Base-by-base conservation (phyloP, 345 rosid genomes). In the Nephelium lappaceum region DNA sequence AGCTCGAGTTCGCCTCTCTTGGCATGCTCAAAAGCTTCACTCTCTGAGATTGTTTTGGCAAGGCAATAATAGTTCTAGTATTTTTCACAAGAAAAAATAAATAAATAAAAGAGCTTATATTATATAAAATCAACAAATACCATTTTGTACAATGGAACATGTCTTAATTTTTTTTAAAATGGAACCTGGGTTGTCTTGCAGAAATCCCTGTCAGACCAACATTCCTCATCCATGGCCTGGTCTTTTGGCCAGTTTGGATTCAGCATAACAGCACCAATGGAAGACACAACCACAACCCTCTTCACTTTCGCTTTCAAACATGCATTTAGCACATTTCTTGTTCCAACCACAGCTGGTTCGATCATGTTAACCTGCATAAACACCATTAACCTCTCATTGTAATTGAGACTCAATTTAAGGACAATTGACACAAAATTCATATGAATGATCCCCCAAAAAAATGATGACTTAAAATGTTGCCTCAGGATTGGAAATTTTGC, bases 201-300 rank as follows among this genome's bases (percentile, higher is more conserved):
- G 53, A 11, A 72, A 39, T 84, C 87, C 69, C 11, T 11, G 79
- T 88, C 83, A 27, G 89, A 86, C 90, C 89, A 85, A 71, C 83
- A 84, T 15, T 74, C 47, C 67, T 90, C 88, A 42, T 88, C 77
- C 75, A 80, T 80, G 36, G 73, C 76, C 47, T 80, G 76, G 75
- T 66, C 83, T 74, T 74, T 73, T 7, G 88, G 87, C 90, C 89
- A 88, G 24, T 61, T 64, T 21, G 86, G 90, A 16, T 85, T 81
- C 58, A 63, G 43, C 25, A 65, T 24, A 71, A 88, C 83, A 5
- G 89, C 91, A 41, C 80, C 85, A 5, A 72, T 58, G 25, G 91
- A 90, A 15, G 87, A 87, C 19, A 87, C 90, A 49, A 85, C 81
- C 38, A 90, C 89, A 76, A 85, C 89, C 73, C 74, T 84, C 83